A percentile compares a stretch with the other conserved stretches of the same genome.
These are phyloP conservation scores for Arctium minus DNA, from an alignment of 129 eudicot species.

Conservation along the genomic window DNA sequence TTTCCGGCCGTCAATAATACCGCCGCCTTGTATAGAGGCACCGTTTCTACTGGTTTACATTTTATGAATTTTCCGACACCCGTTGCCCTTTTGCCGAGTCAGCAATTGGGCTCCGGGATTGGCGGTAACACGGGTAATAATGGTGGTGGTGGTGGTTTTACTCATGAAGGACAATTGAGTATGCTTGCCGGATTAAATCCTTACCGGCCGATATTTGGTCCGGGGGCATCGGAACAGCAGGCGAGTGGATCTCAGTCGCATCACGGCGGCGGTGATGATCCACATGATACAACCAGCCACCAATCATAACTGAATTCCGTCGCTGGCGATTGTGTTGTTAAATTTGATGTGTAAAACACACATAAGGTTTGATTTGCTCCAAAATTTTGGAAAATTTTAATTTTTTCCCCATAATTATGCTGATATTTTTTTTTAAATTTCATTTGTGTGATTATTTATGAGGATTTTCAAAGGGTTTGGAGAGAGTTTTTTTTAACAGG, in stretches of 20 bases:
- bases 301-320: constrained; percentile 32
- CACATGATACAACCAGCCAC: constrained; percentile 61
- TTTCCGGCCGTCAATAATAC: constrained; percentile 58
- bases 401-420: constrained; percentile 22
- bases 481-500: constrained; percentile 34
- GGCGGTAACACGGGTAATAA: constrained; percentile 13
- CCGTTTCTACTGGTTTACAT: constrained; percentile 75
- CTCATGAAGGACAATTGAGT: constrained; percentile 60
- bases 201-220: constrained; percentile 44
- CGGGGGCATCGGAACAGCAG: constrained; percentile 60
- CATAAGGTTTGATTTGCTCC: constrained; percentile 68
- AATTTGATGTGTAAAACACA: constrained; percentile 58
- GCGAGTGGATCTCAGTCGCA: constrained; percentile 62
- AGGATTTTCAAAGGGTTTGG: constrained; percentile 41
- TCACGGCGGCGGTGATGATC: constrained; percentile 60
- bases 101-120: constrained; percentile 37
- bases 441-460: constrained; percentile 44
- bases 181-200: constrained; percentile 65
- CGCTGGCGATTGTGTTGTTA: constrained; percentile 31
- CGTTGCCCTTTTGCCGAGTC: constrained; percentile 66
- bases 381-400: constrained; percentile 24
- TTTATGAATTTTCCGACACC: constrained; percentile 92
- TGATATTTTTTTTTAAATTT: constrained; percentile 11
- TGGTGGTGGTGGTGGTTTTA: constrained; percentile 42
- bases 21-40: constrained; percentile 77